phyloP scores from a whole-genome alignment of 176 grass and related monocot species.

The Oryza coarctata region DNA sequence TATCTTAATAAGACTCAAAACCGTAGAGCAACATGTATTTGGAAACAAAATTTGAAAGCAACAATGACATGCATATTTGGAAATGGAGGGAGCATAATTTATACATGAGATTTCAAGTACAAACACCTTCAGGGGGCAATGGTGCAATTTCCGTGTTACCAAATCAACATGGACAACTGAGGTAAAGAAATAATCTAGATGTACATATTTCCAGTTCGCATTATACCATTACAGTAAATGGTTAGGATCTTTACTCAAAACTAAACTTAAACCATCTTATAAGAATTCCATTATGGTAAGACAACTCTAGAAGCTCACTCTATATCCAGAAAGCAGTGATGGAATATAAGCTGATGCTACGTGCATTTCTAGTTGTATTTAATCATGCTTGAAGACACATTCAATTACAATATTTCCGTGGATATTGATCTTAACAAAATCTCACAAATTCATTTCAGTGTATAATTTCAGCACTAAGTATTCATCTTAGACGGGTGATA shows the following conservation, averaged over 20 bases:
- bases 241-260: not conserved
- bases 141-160: not conserved
- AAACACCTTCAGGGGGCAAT: not conserved
- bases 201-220: not conserved
- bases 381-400: not conserved
- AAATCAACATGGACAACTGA: not conserved
- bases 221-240: not conserved
- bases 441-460: not conserved
- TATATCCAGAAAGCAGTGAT: not conserved
- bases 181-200: not conserved
- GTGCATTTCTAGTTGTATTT: not conserved
- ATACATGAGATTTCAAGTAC: not conserved
- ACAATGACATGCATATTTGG: not conserved
- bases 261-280: no score
- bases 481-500: not conserved
- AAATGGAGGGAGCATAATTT: not conserved
- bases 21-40: not conserved
- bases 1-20: not conserved
- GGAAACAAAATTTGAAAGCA: not conserved
- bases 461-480: not conserved
- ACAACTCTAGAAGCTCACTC: not conserved
- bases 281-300: not conserved
- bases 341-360: not conserved
- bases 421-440: not conserved
- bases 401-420: not conserved